A percentile compares a stretch with the other conserved stretches of the same genome.
phyloP scores from a whole-genome alignment of 225 moss, liverwort and hornwort genomes.

The Lunularia cruciata region DNA sequence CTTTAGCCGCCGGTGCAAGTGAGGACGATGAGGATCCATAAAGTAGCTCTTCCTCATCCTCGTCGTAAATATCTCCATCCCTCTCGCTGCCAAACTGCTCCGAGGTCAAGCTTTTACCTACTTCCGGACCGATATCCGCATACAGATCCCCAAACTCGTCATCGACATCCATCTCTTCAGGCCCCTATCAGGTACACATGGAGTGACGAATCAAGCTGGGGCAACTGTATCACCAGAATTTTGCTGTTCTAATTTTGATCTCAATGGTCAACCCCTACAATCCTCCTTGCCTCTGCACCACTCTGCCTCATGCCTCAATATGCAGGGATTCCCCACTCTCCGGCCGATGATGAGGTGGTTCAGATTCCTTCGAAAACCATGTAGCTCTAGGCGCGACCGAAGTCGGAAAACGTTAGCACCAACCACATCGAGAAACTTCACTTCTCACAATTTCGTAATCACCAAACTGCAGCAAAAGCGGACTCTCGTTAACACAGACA shows the following conservation, averaged over 20 bases:
- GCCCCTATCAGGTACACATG: slow-evolving; percentile 19
- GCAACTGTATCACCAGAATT: slow-evolving; percentile 8
- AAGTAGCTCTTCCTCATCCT: slow-evolving; percentile 80
- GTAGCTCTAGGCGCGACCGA: background rate
- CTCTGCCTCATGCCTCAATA: background rate
- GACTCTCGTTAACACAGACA: background rate
- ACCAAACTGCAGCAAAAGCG: no score
- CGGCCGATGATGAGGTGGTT: background rate
- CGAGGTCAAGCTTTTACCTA: slow-evolving; percentile 35
- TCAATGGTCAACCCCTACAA: background rate
- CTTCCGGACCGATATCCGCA: slow-evolving; percentile 64
- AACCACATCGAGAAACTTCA: background rate
- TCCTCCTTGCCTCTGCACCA: background rate
- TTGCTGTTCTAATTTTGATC: background rate
- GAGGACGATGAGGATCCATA: slow-evolving; percentile 60
- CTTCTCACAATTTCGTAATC: background rate
- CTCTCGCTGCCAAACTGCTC: slow-evolving; percentile 52
- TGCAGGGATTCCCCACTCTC: background rate
- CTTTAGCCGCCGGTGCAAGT: slow-evolving; percentile 26
- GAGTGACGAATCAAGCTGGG: slow-evolving; percentile 20
- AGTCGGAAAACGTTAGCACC: background rate
- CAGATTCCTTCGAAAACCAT: background rate
- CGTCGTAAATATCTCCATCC: slow-evolving; percentile 43
- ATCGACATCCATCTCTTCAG: slow-evolving; percentile 75
- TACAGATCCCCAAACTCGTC: slow-evolving; percentile 99